Base-by-base conservation (phyloP, 805 yeast genomes). In the Phaffomyces antillensis region DNA sequence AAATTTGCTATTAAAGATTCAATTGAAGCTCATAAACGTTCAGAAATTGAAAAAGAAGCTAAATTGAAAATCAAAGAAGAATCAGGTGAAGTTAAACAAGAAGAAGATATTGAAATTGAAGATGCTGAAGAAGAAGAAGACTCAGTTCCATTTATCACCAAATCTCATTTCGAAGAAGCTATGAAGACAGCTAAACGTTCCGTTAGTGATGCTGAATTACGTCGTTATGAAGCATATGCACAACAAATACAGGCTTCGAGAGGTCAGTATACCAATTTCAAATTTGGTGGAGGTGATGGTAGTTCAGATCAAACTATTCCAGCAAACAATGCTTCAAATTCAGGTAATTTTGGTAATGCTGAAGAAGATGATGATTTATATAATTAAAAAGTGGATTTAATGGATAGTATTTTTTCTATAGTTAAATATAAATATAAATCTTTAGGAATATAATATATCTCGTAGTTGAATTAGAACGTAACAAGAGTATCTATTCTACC, bases 181-280 rank as follows among this genome's bases (percentile, higher is more conserved):
- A 93, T 93, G 99, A 90, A 91, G 81, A 89, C 98, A 2, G 99
- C 99, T 43, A 85, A 89, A 69, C 86, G 98, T 60, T 90, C 97
- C 45, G 99, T 93, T 40, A 83, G 95, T 36, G 98, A 95, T 62
- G 86, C 96, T 34, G 99, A 93, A 70, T 77, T 93, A 62, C 93
- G 99, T 71, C 90, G 99, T 70, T 93, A 93, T 66, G 99, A 93
- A 72, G 95, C 98, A 8, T 93, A 91, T 61, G 95, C 96, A 42
- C 96, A 91, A 69, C 96, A 91, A 70, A 75, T 93, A 67, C 95
- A 84, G 67, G 87, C 96, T 46, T 86, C 96, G 1, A 87, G 99
- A 71, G 98, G 99, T 41, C 96, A 86, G 65, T 84, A 86, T 63
- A 77, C 91, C 53, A 86, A 84, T 70, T 91, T 93, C 71, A 81